A percentile compares a stretch with the other conserved stretches of the same genome.
phyloP scores from a whole-genome alignment of 2,329 filamentous ascomycete genomes.

The Aspergillus puulaauensis region DNA sequence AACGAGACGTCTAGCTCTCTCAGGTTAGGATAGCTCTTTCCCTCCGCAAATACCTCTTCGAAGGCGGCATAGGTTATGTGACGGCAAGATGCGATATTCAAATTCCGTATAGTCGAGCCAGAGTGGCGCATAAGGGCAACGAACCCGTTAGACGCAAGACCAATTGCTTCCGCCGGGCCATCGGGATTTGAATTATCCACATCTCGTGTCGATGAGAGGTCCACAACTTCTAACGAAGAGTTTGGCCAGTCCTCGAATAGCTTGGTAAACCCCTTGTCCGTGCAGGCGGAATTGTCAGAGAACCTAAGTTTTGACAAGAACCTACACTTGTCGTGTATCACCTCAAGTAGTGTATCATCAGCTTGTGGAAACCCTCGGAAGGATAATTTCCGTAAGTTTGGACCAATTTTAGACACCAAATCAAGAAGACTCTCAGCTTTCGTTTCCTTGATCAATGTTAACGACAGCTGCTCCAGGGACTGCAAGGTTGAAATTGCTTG shows the following conservation, averaged over 20 bases:
- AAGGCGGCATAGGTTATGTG: conserved; percentile 74
- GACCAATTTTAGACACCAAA: conserved; percentile 63
- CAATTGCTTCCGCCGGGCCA: conserved; percentile 62
- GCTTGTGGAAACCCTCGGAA: conserved; percentile 66
- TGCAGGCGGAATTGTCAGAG: conserved; percentile 72
- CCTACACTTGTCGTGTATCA: conserved; percentile 69
- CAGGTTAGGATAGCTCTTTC: conserved; percentile 65
- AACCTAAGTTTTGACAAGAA: conserved; percentile 75
- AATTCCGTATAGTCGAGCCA: conserved; percentile 59
- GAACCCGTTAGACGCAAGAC: conserved; percentile 75
- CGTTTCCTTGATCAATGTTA: conserved; percentile 63
- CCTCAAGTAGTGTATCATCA: conserved; percentile 68
- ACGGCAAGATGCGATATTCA: conserved; percentile 82
- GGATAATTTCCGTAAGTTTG: conserved; percentile 72
- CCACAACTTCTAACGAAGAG: conserved; percentile 65
- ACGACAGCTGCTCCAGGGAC: conserved; percentile 70
- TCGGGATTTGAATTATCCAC: conserved; percentile 70
- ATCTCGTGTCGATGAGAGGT: conserved; percentile 75
- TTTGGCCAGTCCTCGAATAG: conserved; percentile 80
- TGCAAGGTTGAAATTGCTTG: conserved; percentile 61
- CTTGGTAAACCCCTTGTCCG: conserved; percentile 68
- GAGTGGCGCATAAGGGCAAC: conserved; percentile 82
- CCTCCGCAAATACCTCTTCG: conserved; percentile 67
- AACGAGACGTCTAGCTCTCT: conserved; percentile 76
- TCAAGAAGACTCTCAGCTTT: conserved; percentile 58